Conservation (phyloP, 805 yeast species). For the Pichia deserticola region DNA sequence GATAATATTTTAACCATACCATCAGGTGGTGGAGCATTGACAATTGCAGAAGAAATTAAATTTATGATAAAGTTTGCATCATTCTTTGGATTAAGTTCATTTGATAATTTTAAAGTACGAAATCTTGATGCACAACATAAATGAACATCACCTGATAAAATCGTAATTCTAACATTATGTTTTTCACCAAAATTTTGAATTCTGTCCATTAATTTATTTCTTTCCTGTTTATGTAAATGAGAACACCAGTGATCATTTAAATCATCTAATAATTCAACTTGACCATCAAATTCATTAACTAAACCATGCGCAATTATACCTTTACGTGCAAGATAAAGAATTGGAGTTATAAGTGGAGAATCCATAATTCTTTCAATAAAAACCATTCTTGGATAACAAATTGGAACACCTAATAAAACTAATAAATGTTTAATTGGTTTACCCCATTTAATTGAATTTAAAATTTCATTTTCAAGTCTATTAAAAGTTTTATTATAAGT, state of each 20-base stretch:
- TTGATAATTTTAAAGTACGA: slow-evolving; percentile 42
- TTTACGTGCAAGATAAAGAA: slow-evolving; percentile 51
- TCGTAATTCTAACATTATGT: slow-evolving; percentile 67
- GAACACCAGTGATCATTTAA: slow-evolving; percentile 97
- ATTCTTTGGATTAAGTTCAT: slow-evolving; percentile 44
- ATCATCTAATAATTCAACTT: slow-evolving; percentile 86
- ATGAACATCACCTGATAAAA: slow-evolving; percentile 91
- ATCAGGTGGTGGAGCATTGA: slow-evolving; percentile 89
- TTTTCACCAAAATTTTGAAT: slow-evolving; percentile 61
- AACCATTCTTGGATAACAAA: slow-evolving; percentile 88
- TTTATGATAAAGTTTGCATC: slow-evolving; percentile 78
- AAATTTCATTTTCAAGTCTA: slow-evolving; percentile 51
- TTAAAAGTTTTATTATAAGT: slow-evolving; percentile 58
- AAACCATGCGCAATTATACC: slow-evolving; percentile 64
- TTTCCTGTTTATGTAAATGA: slow-evolving; percentile 73
- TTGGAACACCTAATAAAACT: slow-evolving; percentile 88
- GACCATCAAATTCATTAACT: slow-evolving; percentile 88
- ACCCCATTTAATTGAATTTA: slow-evolving; percentile 26
- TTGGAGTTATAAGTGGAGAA: slow-evolving; percentile 53
- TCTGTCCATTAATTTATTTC: slow-evolving; percentile 58
- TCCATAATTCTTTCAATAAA: slow-evolving; percentile 78
- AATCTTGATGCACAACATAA: slow-evolving; percentile 78
- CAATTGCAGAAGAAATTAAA: slow-evolving; percentile 82
- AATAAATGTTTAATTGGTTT: slow-evolving; percentile 65
- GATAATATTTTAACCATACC: slow-evolving; percentile 71